Conservation (phyloP, 495 filamentous ascomycete genomes). For the Aspergillus bertholletiae region DNA sequence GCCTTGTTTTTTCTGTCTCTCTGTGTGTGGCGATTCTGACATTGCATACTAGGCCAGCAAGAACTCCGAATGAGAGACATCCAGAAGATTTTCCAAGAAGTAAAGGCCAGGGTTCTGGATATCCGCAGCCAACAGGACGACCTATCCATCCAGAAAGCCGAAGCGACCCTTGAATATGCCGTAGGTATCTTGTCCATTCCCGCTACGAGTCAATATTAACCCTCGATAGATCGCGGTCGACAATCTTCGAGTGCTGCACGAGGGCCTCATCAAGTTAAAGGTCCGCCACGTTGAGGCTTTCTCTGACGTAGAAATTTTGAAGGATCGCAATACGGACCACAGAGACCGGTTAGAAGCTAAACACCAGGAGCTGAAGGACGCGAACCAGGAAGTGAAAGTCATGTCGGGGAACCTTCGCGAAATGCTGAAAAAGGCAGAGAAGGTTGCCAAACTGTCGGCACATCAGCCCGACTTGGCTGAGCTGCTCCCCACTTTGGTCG, state of each 20-base stretch:
- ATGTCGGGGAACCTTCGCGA: constrained; percentile 29
- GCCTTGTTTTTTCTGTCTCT: too few species aligned
- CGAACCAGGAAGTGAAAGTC: constrained; percentile 27
- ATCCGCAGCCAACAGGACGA: constrained; percentile 52
- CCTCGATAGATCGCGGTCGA: constrained; percentile 52
- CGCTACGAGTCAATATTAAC: constrained; percentile 12
- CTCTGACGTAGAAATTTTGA: constrained; percentile 69
- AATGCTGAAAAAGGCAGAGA: constrained; percentile 33
- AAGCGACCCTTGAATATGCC: constrained; percentile 60
- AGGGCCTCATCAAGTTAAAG: constrained; percentile 62
- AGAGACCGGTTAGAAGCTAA: constrained; percentile 49
- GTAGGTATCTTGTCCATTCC: constrained; percentile 36
- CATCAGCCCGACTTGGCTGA: constrained; percentile 25
- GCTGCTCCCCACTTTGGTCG: constrained; percentile 30
- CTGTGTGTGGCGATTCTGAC: constrained; percentile 20
- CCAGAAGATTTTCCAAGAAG: constrained; percentile 37
- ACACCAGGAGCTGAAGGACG: constrained; percentile 31
- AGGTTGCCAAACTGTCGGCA: constrained; percentile 10
- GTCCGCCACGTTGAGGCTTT: constrained; percentile 71
- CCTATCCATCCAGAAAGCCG: constrained; percentile 58
- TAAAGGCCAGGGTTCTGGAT: constrained; percentile 35
- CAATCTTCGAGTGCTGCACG: constrained; percentile 53
- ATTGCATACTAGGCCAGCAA: constrained; percentile 41
- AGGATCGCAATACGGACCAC: constrained; percentile 58
- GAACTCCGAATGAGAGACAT: constrained; percentile 45